Evolutionary conservation across 192 early-diverging fungal genomes (phyloP), one percentile per base, ranked within the genome.

Genomic region (Rhizophagus clarus): DNA sequence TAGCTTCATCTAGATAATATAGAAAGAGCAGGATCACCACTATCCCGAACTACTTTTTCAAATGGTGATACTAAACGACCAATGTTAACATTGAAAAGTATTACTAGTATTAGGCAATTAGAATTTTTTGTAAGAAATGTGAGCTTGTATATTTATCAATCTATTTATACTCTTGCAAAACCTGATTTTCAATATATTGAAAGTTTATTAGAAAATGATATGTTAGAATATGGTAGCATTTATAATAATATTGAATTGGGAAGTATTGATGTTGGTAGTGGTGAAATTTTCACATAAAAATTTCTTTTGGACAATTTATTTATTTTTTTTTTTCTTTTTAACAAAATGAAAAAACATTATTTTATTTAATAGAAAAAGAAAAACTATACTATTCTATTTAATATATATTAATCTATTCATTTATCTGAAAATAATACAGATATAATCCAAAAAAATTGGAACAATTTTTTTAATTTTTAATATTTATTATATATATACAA

Each of bases 111-210:
- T n/a, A 84, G 87, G 17, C 90, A 96, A 76, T 89, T 97, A 1
- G 89, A 92, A 45, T 91, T 91, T 66, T 96, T 97, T 85, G 84
- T 97, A 31, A 88, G 90, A 37, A 90, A 91, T 82, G 86, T 94
- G 24, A 92, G 92, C 51, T 85, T 89, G 29, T 92, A 95, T 62
- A 90, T 90, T 4, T 96, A 96, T 83, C 89, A 94, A 81, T 87
- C 89, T 8, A 94, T 92, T 6, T 94, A 90, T 79, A 86, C 87
- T 0, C 82, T 92, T 32, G 90, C 93, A 3, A 87, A 90, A 74
- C 95, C 95, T 0, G 96, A 97, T 77, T 83, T 89, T 7, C 84
- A 85, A 29, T 94, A 92, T 83, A 93, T 97, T 80, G 94, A 96
- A 79, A 87, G 86, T 0, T 73, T 95, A 79, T 83, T 97, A 56